phyloP scores from a whole-genome alignment of 257 asterid genomes.

The Solanum sparsipilum region DNA sequence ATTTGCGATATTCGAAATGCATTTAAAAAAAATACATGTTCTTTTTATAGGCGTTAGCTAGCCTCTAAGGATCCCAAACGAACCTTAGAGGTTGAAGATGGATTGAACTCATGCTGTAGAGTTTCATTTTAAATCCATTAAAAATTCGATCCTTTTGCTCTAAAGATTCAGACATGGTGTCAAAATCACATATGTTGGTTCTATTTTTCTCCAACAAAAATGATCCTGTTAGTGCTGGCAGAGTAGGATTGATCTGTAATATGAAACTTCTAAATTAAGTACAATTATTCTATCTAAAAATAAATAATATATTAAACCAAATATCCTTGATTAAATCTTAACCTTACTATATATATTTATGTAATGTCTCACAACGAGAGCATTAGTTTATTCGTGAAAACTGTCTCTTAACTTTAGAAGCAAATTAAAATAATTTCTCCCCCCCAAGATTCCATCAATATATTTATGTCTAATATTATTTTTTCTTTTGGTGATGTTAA shows the following conservation, averaged over 20 bases:
- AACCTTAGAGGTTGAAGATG: not conserved
- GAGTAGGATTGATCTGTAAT: not conserved
- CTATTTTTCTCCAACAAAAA: not conserved
- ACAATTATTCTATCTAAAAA: not conserved
- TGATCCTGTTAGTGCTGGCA: not conserved
- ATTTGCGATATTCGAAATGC: no score
- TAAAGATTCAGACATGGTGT: not conserved
- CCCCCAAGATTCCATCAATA: conserved; percentile 36
- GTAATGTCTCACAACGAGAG: not conserved
- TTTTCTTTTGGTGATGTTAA: not conserved
- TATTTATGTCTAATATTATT: not conserved
- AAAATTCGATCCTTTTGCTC: not conserved
- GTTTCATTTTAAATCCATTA: not conserved
- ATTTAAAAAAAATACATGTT: no score
- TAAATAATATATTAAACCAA: not conserved
- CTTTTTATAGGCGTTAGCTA: not conserved
- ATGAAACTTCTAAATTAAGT: not conserved
- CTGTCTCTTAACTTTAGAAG: not conserved
- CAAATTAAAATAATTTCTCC: not conserved
- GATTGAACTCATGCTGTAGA: not conserved
- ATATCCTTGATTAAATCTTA: not conserved
- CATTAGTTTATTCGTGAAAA: not conserved
- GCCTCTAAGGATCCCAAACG: not conserved
- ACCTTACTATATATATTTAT: not conserved
- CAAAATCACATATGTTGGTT: not conserved